Evolutionary conservation across 164 flowering plant genomes (phyloP), one percentile per base, ranked within the genome.

Genomic region (Tetracentron sinense): DNA sequence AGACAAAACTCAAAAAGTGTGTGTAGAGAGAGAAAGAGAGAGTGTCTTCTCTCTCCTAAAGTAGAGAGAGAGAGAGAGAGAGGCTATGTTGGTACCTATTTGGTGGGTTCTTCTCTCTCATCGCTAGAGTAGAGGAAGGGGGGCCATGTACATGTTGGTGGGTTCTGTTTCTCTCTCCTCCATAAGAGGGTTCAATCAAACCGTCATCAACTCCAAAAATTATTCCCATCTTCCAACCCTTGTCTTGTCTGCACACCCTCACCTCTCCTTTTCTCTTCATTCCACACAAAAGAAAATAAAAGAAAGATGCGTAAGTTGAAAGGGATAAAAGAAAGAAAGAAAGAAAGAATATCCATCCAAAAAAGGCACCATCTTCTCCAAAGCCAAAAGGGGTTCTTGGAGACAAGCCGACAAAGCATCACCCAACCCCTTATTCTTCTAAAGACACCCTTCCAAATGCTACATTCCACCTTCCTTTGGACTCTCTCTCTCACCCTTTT

Each of bases 391-490:
- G 21, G 68, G 50, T 20, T 56, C 67, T 48, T 69, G 60, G 31
- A 77, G 68, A 66, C 62, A 75, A 76, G 74, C 65, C 57, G 82
- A 74, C 81, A 80, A 78, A 70, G 63, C 47, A 69, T 61, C 71
- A 69, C 62, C 62, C 75, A 69, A 61, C 74, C 69, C 50, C 66
- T 67, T 80, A 80, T 85, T 80, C 88, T 71, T 65, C 72, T 67
- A 76, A 71, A 58, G 67, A 79, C 64, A 49, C 81, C 75, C 75
- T 73, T 79, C 87, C 92, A 86, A 74, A 67, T 64, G 76, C 89
- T 81, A 81, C 23, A 20, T 33, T 71, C 73, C 70, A 79, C 63
- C 50, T 50, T 59, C 59, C 50, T 61, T 82, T 82, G 86, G 77
- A 55, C 54, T 72, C 22, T 66, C 64, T 61, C 56, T 54, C 64